Evolutionary conservation across 345 rosid genomes (phyloP), one percentile per base, ranked within the genome.

Genomic region (Clarkia xantiana): DNA sequence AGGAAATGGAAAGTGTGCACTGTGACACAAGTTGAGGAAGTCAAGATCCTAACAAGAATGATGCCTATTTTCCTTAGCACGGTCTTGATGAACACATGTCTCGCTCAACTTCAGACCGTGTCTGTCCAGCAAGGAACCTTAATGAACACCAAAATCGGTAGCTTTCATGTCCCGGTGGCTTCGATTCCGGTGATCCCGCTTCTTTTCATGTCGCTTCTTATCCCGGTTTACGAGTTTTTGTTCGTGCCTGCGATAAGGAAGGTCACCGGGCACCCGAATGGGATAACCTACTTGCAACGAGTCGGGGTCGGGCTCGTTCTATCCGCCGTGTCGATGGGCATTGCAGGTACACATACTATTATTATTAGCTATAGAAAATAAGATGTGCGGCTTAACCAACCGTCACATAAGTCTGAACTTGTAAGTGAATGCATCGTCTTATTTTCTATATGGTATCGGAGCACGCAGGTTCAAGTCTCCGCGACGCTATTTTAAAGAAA

Each of bases 11-110:
- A 19, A 40, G 64, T 62, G 11, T 76, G 77, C 62, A 69, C 62
- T 0, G 71, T 71, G 53, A 75, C 77, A 16, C 77, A 76, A 47
- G 77, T 71, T 3, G 81, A 71, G 66, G 77, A 75, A 66, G 74
- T 69, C 16, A 71, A 75, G 64, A 69, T 75, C 53, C 70, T 75
- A 18, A 52, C 68, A 12, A 63, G 77, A 53, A 76, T 71, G 77
- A 44, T 71, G 57, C 69, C 81, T 3, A 69, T 71, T 45, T 44
- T 69, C 23, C 60, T 65, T 3, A 70, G 68, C 54, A 66, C 75
- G 3, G 45, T 67, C 39, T 47, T 70, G 38, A 62, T 70, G 75
- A 70, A 70, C 71, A 65, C 75, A 13, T 62, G 75, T 44, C n/a
- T 65, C 16, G 75, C 75, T 11, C 74, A 65, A 13, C 53, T 70